A percentile compares a stretch with the other conserved stretches of the same genome.
Conservation (phyloP, 2,329 filamentous ascomycete species). For the Tolypocladium tropicale region DNA sequence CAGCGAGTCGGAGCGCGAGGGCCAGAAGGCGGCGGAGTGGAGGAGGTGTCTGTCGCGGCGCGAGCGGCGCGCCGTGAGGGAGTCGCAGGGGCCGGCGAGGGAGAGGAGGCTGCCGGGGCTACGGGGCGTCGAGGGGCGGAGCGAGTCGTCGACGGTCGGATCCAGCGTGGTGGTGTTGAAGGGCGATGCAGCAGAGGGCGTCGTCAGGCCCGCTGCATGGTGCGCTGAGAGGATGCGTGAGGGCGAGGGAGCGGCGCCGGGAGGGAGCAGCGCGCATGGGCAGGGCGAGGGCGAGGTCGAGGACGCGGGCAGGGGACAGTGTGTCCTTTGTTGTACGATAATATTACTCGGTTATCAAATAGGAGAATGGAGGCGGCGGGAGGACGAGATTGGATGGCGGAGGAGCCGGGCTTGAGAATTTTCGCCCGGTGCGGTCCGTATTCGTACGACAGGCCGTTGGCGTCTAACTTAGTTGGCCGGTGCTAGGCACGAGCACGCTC, state of each 20-base stretch:
- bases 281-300: slow-evolving; percentile 3
- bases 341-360: too few relatives aligned
- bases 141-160: slow-evolving; percentile 21
- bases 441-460: not conserved
- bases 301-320: slow-evolving; percentile 4
- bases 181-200: slow-evolving; percentile 42
- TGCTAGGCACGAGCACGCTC: not conserved
- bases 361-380: not conserved
- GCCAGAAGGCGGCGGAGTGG: slow-evolving; percentile 35
- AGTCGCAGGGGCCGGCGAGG: slow-evolving; percentile 11
- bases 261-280: slow-evolving; percentile 3
- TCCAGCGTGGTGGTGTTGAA: slow-evolving; percentile 42
- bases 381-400: not conserved
- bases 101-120: slow-evolving; percentile 9
- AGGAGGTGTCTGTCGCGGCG: slow-evolving; percentile 44
- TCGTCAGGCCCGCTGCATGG: slow-evolving; percentile 46
- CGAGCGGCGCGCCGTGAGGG: slow-evolving; percentile 21
- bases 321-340: slow-evolving; percentile 2
- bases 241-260: not conserved
- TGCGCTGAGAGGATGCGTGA: slow-evolving; percentile 16
- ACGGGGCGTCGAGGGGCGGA: slow-evolving; percentile 4
- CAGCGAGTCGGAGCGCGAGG: slow-evolving; percentile 35
- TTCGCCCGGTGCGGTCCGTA: slow-evolving; percentile 2
- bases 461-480: too few relatives aligned
- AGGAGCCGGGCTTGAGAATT: slow-evolving; percentile 1